phyloP scores from a whole-genome alignment of 306 rosid species.

The Fragaria nilgerrensis region DNA sequence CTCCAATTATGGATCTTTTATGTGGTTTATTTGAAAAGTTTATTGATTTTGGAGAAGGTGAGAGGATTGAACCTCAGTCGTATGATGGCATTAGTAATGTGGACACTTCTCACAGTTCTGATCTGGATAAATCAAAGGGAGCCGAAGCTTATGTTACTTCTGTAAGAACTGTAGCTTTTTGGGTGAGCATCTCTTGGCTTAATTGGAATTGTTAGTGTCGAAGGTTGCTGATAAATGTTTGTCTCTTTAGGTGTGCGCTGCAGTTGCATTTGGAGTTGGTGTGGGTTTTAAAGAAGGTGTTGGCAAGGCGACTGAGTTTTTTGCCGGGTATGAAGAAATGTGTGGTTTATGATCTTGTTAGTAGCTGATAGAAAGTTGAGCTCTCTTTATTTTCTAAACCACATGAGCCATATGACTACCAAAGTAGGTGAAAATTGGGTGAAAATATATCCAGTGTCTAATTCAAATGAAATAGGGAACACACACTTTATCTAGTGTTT shows the following conservation, averaged over 20 bases:
- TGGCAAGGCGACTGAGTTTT: slow-evolving; percentile 78
- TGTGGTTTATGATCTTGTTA: not conserved
- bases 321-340: slow-evolving; percentile 70
- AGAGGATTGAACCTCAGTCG: slow-evolving; percentile 40
- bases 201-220: slow-evolving; percentile 18
- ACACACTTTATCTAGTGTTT: not conserved
- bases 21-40: not conserved
- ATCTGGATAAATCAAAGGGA: slow-evolving; percentile 33
- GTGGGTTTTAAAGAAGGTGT: slow-evolving; percentile 74
- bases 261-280: slow-evolving; percentile 82
- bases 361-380: not conserved
- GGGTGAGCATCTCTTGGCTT: slow-evolving; percentile 53
- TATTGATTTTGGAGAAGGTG: slow-evolving; percentile 41
- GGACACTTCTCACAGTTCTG: slow-evolving; percentile 21
- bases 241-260: slow-evolving; percentile 55
- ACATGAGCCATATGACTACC: slow-evolving; percentile 1
- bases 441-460: not conserved
- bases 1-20: not conserved
- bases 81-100: slow-evolving; percentile 29
- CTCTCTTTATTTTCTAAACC: not conserved
- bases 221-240: not conserved
- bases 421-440: not conserved
- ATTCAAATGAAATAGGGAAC: not conserved
- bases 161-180: slow-evolving; percentile 65
- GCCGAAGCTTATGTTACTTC: slow-evolving; percentile 51